Conservation (phyloP, 2,329 filamentous ascomycete genomes). For the Fusarium odoratissimum region DNA sequence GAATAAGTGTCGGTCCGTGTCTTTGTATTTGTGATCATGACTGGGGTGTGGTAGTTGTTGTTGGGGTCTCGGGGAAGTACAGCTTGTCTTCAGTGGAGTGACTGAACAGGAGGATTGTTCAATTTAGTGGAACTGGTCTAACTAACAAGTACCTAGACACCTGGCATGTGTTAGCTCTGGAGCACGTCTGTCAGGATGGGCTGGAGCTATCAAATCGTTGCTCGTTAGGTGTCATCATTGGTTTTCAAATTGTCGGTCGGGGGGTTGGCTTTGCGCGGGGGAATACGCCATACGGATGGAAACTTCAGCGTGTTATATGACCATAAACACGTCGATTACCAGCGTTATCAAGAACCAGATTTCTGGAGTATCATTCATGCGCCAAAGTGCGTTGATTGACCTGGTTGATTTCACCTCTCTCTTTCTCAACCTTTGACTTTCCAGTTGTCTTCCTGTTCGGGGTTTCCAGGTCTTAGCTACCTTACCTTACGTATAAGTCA, state of each 20-base stretch:
- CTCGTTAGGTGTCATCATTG: slow-evolving; percentile 21
- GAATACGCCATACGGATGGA: not conserved
- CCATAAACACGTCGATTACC: not conserved
- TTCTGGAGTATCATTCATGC: not conserved
- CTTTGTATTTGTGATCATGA: not conserved
- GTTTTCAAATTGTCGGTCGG: not conserved
- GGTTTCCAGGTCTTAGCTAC: not conserved
- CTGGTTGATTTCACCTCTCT: not conserved
- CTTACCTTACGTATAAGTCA: not conserved
- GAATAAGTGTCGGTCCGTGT: slow-evolving; percentile 21
- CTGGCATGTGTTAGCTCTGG: slow-evolving; percentile 16
- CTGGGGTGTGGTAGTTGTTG: not conserved
- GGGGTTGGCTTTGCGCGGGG: not conserved
- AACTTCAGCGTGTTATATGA: not conserved
- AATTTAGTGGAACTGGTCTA: slow-evolving; percentile 24
- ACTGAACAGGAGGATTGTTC: slow-evolving; percentile 13
- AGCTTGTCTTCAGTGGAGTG: slow-evolving; percentile 18
- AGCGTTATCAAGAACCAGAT: not conserved
- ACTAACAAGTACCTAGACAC: not conserved
- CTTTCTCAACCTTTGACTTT: not conserved
- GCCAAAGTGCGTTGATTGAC: not conserved
- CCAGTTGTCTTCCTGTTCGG: not conserved
- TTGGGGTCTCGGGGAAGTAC: slow-evolving; percentile 12
- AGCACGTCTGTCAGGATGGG: slow-evolving; percentile 12
- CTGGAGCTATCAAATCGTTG: slow-evolving; percentile 20